These are phyloP conservation scores for Plectosphaerella cucumerina DNA, from an alignment of 2,329 filamentous ascomycete genomes.

Conservation along the genomic window DNA sequence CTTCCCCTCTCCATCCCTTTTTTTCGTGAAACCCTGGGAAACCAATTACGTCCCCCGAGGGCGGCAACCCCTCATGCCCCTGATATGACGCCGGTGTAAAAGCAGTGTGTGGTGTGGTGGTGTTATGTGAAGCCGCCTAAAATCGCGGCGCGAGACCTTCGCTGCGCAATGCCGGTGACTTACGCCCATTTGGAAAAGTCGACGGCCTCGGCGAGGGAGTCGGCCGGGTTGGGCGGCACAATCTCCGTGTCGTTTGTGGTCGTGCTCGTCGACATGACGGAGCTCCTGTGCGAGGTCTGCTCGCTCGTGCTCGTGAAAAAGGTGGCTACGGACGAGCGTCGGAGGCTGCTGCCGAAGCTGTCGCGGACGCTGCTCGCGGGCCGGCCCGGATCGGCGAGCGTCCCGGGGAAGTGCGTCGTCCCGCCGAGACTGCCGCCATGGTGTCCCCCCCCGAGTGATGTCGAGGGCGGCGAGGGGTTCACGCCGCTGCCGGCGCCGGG, in stretches of 20 bases:
- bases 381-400: conserved; percentile 26
- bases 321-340: conserved; percentile 61
- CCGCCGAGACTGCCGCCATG: conserved; percentile 8
- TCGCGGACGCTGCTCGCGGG: conserved; percentile 51
- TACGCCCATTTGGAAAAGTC: conserved; percentile 35
- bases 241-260: conserved; percentile 53
- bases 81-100: not conserved
- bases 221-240: conserved; percentile 20
- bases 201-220: conserved; percentile 29
- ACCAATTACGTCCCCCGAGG: no score
- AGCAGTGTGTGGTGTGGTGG: not conserved
- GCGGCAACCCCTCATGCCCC: not conserved
- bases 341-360: conserved; percentile 54
- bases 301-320: conserved; percentile 58
- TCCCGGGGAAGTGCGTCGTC: not conserved
- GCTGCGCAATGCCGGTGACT: conserved; percentile 3
- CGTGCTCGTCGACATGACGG: conserved; percentile 47
- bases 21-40: conserved; percentile 4
- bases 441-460: conserved; percentile 23
- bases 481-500: conserved; percentile 17
- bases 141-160: not conserved
- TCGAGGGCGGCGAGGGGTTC: conserved; percentile 22
- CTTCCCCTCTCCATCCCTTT: no score
- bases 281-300: conserved; percentile 53
- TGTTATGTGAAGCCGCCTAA: not conserved